These are phyloP conservation scores for Tricholoma matsutake DNA, from an alignment of 768 basidiomycete genomes.

Conservation along the genomic window DNA sequence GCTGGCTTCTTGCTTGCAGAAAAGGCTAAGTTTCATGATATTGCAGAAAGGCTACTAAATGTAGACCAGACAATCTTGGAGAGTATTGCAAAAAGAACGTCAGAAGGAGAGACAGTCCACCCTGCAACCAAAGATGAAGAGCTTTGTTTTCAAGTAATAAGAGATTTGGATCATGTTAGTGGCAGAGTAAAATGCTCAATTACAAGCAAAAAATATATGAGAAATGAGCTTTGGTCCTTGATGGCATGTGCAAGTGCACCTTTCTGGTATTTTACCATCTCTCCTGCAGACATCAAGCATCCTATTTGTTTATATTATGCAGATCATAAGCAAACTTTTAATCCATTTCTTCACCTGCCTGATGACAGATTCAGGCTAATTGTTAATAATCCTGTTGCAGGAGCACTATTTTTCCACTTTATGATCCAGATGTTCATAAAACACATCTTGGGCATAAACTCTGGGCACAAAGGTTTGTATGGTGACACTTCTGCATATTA, in stretches of 20 bases:
- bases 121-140: too few relatives aligned
- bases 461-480: slow-evolving; percentile 13
- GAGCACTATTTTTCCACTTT: slow-evolving; percentile 17
- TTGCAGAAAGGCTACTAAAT: too few relatives aligned
- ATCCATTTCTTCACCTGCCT: slow-evolving; percentile 5
- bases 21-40: too few relatives aligned
- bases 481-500: slow-evolving; percentile 32
- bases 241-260: slow-evolving; percentile 24
- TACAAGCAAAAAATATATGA: slow-evolving; percentile 19
- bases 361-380: too few relatives aligned
- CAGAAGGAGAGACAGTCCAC: neutral
- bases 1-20: too few relatives aligned
- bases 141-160: too few relatives aligned
- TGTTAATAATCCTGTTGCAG: too few relatives aligned
- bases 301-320: slow-evolving; percentile 36
- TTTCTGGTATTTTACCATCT: slow-evolving; percentile 23
- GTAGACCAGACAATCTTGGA: too few relatives aligned
- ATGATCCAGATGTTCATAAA: slow-evolving; percentile 22
- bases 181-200: slow-evolving; percentile 12
- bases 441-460: slow-evolving; percentile 4
- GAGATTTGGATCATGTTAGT: slow-evolving; percentile 10
- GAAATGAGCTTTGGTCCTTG: slow-evolving; percentile 19
- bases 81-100: neutral
- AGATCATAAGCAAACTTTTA: slow-evolving; percentile 22
- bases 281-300: slow-evolving; percentile 30